A percentile compares a stretch with the other conserved stretches of the same genome.
These are phyloP conservation scores for Senna siamea DNA, from an alignment of 306 rosid species.

Conservation along the genomic window DNA sequence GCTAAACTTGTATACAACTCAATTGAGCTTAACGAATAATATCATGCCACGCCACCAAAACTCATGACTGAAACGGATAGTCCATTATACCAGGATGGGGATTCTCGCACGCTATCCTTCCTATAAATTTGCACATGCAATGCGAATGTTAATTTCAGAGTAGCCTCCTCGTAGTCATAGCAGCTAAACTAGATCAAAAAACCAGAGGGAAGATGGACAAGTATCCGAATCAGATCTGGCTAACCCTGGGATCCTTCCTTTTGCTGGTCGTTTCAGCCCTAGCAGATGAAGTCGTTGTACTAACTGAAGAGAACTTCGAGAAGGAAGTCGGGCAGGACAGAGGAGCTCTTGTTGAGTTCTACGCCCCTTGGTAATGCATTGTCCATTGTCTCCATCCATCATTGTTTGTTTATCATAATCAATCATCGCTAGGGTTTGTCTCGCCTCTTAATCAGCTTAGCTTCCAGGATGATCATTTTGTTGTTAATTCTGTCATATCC, in stretches of 20 bases:
- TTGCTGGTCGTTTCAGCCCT: conserved; percentile 53
- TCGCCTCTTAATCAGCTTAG: background rate
- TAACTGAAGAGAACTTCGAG: conserved; percentile 83
- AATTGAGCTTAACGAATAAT: conserved; percentile 4
- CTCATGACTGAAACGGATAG: background rate
- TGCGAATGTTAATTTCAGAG: background rate
- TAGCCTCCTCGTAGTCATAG: too few species aligned
- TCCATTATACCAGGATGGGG: background rate
- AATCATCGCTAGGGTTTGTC: background rate
- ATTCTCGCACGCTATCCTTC: conserved; percentile 17
- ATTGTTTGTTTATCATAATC: too few species aligned
- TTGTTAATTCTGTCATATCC: background rate
- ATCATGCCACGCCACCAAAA: conserved; percentile 33
- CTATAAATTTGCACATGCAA: conserved; percentile 33
- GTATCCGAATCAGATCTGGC: conserved; percentile 50
- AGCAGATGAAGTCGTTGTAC: conserved; percentile 91
- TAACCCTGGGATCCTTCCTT: conserved; percentile 53
- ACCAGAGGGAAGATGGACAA: conserved; percentile 42
- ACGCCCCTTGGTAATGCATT: conserved; percentile 86
- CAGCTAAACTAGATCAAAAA: background rate
- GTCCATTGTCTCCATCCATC: background rate
- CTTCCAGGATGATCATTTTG: background rate
- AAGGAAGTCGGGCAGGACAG: conserved; percentile 88
- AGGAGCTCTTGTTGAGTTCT: conserved; percentile 96
- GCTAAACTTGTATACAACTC: background rate